Evolutionary conservation across 257 asterid genomes (phyloP), one percentile per base, ranked within the genome.

Genomic region (Nicotiana tomentosiformis): DNA sequence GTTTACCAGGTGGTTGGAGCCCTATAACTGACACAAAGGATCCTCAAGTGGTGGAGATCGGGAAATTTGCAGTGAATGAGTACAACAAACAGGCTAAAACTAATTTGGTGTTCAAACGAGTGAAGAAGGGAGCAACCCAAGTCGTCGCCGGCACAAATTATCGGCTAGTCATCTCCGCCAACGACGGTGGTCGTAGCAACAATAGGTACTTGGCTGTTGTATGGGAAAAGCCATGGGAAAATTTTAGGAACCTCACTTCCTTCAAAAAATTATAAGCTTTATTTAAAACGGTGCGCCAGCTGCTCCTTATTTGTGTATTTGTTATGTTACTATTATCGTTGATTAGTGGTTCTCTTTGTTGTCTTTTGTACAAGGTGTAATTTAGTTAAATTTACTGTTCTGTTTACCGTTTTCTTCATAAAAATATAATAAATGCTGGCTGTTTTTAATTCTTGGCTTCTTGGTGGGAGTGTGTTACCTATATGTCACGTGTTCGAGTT

Each of bases 71-170:
- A 70, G 89, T 91, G 82, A 49, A 66, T 74, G 84, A 82, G 83
- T 76, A 88, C 88, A 88, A 91, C 89, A 81, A 87, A 4, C 26
- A 70, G 82, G 78, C 53, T 0, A 15, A 82, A 0, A 4, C 81
- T 2, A 39, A 82, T 1, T 66, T 89, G 88, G 46, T 12, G 5
- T 87, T 88, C 39, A 77, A 57, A 49, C 10, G 37, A 2, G 93
- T 89, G 35, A 58, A 89, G 7, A 58, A 57, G 18, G 91, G 88
- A 10, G 88, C 85, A 82, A 15, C 58, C 9, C 91, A 90, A 51
- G 83, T 89, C 67, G 90, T 87, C n/a, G 62, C 88, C 3, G 92
- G 93, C 1, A 77, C 32, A 37, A 89, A 89, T 65, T 90, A 84
- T 81, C 60, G 82, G 76, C 82, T 87, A 11, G 84, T 69, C 6